Evolutionary conservation across 2,329 filamentous ascomycete species (phyloP).

Genomic region (Claviceps purpurea): DNA sequence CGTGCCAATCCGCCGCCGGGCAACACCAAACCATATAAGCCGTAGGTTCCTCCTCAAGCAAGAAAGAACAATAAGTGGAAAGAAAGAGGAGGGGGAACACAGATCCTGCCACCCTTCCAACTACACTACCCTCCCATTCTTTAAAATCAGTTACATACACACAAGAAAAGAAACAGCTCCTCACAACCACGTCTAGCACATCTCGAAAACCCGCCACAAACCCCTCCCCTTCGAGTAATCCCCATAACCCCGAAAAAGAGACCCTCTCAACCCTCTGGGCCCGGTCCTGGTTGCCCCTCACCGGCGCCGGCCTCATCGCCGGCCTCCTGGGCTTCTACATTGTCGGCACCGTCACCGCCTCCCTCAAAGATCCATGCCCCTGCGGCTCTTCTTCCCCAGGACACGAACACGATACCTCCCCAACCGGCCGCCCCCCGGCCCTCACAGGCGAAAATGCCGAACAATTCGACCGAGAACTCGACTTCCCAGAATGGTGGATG

Average conservation of each 20-base stretch:
- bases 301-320: constrained; percentile 32
- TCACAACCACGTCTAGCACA: background rate
- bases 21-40: constrained; percentile 16
- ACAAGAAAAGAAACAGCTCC: background rate
- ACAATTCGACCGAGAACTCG: constrained; percentile 45
- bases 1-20: constrained; percentile 10
- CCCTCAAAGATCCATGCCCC: constrained; percentile 14
- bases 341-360: constrained; percentile 24
- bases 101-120: no score
- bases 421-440: constrained; percentile 36
- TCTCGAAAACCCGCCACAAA: background rate
- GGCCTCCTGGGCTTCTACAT: constrained; percentile 35
- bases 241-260: constrained; percentile 14
- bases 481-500: constrained; percentile 42
- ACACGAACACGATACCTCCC: constrained; percentile 21
- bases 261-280: constrained; percentile 23
- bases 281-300: constrained; percentile 29
- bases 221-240: constrained; percentile 9
- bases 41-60: constrained; percentile 11
- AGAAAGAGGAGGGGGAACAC: no score
- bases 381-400: constrained; percentile 6
- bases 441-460: constrained; percentile 33
- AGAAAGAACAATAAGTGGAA: no score
- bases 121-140: no score
- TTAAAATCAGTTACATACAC: background rate